These are phyloP conservation scores for Macaranga tanarius DNA, from an alignment of 441 rosid genomes.

Conservation along the genomic window DNA sequence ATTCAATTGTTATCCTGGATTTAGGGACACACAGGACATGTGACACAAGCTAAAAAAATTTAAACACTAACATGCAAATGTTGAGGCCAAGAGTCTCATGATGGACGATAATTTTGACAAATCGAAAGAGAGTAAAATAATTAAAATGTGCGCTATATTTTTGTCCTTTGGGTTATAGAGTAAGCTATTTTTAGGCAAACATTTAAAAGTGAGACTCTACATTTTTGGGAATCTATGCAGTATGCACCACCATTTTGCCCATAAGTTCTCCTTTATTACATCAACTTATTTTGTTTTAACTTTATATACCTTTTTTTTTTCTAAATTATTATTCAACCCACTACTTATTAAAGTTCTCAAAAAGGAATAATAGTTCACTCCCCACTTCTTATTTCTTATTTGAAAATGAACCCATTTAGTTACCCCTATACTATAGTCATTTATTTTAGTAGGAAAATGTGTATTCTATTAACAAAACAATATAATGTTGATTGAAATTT, in stretches of 20 bases:
- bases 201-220: background rate
- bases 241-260: background rate
- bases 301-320: too few relatives aligned
- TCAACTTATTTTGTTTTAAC: too few relatives aligned
- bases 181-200: slow-evolving; percentile 20
- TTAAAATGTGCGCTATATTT: background rate
- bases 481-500: too few relatives aligned
- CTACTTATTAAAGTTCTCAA: too few relatives aligned
- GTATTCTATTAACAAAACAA: too few relatives aligned
- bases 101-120: slow-evolving; percentile 8
- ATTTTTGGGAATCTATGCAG: slow-evolving; percentile 7
- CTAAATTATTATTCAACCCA: too few relatives aligned
- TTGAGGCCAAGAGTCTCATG: background rate
- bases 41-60: background rate
- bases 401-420: too few relatives aligned
- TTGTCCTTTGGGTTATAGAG: background rate
- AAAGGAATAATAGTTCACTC: too few relatives aligned
- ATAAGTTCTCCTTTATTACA: too few relatives aligned
- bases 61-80: background rate
- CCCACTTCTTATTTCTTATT: too few relatives aligned
- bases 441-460: too few relatives aligned
- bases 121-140: background rate
- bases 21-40: background rate
- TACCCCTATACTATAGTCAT: too few relatives aligned
- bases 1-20: background rate